phyloP scores from a whole-genome alignment of 176 grass and related monocot species.

The Phoenix dactylifera region DNA sequence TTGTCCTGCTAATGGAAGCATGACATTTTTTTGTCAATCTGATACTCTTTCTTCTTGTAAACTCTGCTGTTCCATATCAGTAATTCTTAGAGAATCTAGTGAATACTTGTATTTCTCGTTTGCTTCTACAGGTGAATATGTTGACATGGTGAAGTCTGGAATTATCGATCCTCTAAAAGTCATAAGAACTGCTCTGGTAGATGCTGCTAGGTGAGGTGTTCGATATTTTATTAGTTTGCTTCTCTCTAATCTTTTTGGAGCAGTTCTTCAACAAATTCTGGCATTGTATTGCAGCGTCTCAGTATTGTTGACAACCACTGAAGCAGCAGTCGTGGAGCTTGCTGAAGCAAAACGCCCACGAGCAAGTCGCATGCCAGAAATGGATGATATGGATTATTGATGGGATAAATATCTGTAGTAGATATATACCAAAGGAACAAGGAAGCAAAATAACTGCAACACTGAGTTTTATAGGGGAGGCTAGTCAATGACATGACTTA shows the following conservation, averaged over 20 bases:
- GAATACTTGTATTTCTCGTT: conserved; percentile 7
- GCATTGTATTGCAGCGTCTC: conserved; percentile 54
- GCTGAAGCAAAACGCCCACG: conserved; percentile 28
- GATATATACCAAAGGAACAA: too few relatives aligned
- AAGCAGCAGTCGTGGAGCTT: conserved; percentile 57
- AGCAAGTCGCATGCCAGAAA: conserved; percentile 35
- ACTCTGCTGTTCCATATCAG: too few relatives aligned
- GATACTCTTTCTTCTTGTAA: too few relatives aligned
- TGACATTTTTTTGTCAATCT: too few relatives aligned
- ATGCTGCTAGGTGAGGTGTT: conserved; percentile 63
- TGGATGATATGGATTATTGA: conserved; percentile 21
- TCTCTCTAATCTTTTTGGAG: too few relatives aligned
- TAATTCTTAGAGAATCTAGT: too few relatives aligned
- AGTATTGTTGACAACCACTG: conserved; percentile 59
- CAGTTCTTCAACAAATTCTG: too few relatives aligned
- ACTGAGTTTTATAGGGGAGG: too few relatives aligned
- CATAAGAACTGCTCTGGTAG: conserved; percentile 70
- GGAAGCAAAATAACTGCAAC: too few relatives aligned
- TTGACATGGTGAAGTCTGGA: conserved; percentile 90
- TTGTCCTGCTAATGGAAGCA: too few relatives aligned
- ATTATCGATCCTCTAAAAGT: conserved; percentile 89
- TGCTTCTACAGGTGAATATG: conserved; percentile 47
- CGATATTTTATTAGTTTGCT: not conserved
- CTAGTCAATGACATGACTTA: too few relatives aligned
- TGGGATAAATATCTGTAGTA: too few relatives aligned